Evolutionary conservation across 1,139 yeast species (phyloP), one percentile per base, ranked within the genome.

Genomic region (Nakaseomyces nivariensis): DNA sequence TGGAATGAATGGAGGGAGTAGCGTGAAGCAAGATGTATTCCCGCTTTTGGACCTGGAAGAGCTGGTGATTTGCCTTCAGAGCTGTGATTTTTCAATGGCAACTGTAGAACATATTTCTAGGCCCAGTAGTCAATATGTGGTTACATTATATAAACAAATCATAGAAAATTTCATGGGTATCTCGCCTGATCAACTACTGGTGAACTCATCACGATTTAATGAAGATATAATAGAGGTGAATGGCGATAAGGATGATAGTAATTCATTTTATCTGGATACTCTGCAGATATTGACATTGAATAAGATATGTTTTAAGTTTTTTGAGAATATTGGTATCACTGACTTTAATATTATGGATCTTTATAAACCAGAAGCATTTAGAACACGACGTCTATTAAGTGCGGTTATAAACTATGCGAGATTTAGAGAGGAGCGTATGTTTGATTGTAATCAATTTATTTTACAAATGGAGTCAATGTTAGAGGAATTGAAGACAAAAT

Each of bases 341-440:
- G 96, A 89, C 64, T 85, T 88, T 60, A 76, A 82, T 43, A 71
- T 88, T 49, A 73, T 78, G 69, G 97, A 89, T 67, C 70, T 78
- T 40, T 70, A 74, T 47, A 78, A 74, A 54, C 97, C 97, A 0
- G 96, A 88, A 26, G 74, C 86, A 0, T 67, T 66, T 46, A 71
- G 95, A 51, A 73, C 80, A 3, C 70, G 81, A 55, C 72, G 94
- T 46, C 74, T 86, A 22, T 67, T 89, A 32, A 86, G 96, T 63
- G 95, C 94, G 1, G 82, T 89, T 48, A 85, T 88, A 17, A 88
- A 89, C 62, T 89, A 79, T 71, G 95, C 95, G 1, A 70, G 94
- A 52, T 88, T 85, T 60, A 74, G 96, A 56, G 95, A 87, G 59
- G 86, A 82, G 56, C 81, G 85, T 50, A 77, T 85, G 63, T 75